Conservation (phyloP, 345 rosid species). For the Sapria himalayana region DNA sequence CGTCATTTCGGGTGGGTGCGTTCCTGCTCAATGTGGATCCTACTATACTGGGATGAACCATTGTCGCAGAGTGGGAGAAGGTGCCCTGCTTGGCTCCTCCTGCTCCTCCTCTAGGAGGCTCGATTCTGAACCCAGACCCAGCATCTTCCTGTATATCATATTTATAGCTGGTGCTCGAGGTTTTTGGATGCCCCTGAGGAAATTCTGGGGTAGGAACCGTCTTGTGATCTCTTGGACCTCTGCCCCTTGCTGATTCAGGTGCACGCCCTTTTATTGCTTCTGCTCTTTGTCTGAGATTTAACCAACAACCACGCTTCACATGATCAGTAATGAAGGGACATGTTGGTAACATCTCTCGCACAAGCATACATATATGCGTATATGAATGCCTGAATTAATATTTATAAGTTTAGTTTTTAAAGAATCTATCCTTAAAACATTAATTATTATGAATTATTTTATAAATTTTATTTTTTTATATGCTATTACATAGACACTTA, state of each 20-base stretch:
- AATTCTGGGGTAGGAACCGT: conserved; percentile 39
- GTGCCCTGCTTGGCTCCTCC: conserved; percentile 10
- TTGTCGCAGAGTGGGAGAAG: conserved; percentile 19
- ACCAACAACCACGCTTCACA: too few species aligned
- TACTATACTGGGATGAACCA: conserved; percentile 27
- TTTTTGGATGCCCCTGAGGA: conserved; percentile 24
- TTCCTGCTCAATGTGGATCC: conserved; percentile 14
- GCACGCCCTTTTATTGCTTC: conserved; percentile 40
- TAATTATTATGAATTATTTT: too few species aligned
- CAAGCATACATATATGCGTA: too few species aligned
- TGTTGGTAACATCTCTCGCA: too few species aligned
- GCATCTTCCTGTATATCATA: conserved; percentile 21
- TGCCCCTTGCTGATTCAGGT: conserved; percentile 48
- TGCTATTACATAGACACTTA: too few species aligned
- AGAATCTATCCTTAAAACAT: too few species aligned
- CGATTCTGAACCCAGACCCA: conserved; percentile 25
- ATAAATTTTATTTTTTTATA: too few species aligned
- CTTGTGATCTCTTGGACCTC: conserved; percentile 30
- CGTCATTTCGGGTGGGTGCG: conserved; percentile 11
- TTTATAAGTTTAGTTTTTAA: too few species aligned
- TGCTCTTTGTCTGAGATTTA: conserved; percentile 31
- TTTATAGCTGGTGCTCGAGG: conserved; percentile 17
- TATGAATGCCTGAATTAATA: too few species aligned
- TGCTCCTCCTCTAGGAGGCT: conserved; percentile 14
- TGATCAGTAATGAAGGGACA: too few species aligned